Evolutionary conservation across 805 yeast genomes (phyloP), one percentile per base, ranked within the genome.

Genomic region (Metschnikowia amazonensis): DNA sequence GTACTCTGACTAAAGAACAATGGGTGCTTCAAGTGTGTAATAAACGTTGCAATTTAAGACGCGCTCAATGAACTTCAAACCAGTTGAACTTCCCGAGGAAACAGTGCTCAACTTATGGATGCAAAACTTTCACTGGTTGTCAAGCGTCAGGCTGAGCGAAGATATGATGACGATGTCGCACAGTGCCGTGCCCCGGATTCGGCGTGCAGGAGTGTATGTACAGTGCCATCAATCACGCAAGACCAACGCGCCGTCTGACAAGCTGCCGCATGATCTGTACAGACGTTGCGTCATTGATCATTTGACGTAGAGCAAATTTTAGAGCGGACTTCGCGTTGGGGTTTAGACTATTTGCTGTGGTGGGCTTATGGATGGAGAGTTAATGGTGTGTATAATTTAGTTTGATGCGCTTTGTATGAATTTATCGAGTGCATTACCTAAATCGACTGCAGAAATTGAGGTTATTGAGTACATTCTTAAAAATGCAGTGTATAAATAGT

Each of bases 101-200:
- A 10, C 6, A 11, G 9, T 11, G 14, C 35, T 32, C 23, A 16
- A 18, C 18, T 18, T 34, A 34, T 34, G 27, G 27, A 9, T 20
- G 25, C 27, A 20, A 21, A 20, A 20, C 25, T n/a, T 10, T 21
- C 16, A n/a, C 27, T 34, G 14, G 9, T n/a, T 7, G 16, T 34
- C 16, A 14, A 24, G 8, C 13, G 27, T 23, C 38, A 14, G 38
- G 38, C 38, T 35, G 23, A 37, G 25, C 41, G 32, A 20, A 11
- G 31, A 28, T 28, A 33, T 17, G 23, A 25, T 18, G 31, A 36
- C 20, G 17, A 28, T 9, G 41, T 21, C 24, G 33, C 33, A 20
- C 33, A 8, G 41, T 33, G 41, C 25, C 11, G 33, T 37, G 41
- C 33, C 41, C 33, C 27, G 41, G 25, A 27, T 28, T 28, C 18